Evolutionary conservation across 2,329 filamentous ascomycete species (phyloP).

Genomic region (Leptographium procerum): DNA sequence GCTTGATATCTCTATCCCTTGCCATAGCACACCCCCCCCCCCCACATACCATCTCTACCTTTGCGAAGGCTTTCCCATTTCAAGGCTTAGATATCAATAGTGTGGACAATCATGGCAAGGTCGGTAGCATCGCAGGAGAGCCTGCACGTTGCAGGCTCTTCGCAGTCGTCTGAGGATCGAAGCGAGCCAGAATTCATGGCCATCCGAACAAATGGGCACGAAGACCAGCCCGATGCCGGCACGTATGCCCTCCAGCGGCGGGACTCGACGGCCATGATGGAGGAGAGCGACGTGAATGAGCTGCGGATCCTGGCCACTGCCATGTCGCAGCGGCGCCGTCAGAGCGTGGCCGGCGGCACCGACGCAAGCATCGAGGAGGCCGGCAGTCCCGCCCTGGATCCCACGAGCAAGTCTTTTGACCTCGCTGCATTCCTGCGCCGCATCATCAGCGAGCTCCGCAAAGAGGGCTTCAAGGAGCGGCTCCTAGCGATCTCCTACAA

Average conservation of each 20-base stretch:
- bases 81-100: not conserved
- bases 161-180: not conserved
- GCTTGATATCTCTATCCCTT: not conserved
- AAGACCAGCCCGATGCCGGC: not conserved
- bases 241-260: not conserved
- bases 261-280: slow-evolving; percentile 4
- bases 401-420: slow-evolving; percentile 35
- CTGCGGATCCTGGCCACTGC: slow-evolving; percentile 24
- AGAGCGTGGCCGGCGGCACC: not conserved
- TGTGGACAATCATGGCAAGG: not conserved
- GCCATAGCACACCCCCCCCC: too few relatives aligned
- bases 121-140: not conserved
- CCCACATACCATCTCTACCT: too few relatives aligned
- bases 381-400: slow-evolving; percentile 32
- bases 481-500: slow-evolving; percentile 55
- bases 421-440: slow-evolving; percentile 46
- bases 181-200: not conserved
- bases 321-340: slow-evolving; percentile 22
- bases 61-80: too few relatives aligned
- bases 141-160: not conserved
- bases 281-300: slow-evolving; percentile 4
- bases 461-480: slow-evolving; percentile 31
- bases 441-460: slow-evolving; percentile 39
- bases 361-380: slow-evolving; percentile 11
- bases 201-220: not conserved